Evolutionary conservation across 306 rosid genomes (phyloP).

Genomic region (Pachyrhizus erosus): DNA sequence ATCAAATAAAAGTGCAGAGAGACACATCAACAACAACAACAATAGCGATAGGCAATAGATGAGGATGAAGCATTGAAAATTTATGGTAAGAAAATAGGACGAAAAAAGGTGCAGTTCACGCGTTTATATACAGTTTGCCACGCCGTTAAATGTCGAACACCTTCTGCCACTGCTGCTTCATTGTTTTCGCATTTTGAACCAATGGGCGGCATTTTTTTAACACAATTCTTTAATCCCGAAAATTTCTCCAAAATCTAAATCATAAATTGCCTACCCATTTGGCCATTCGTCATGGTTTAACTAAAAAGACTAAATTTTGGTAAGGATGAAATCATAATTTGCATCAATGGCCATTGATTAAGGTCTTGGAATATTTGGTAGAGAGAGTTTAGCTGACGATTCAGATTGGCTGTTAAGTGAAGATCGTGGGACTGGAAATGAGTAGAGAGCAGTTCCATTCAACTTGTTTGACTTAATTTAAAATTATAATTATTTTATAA

Average conservation of each 20-base stretch:
- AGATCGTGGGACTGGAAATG: too few species aligned
- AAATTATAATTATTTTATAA: too few species aligned
- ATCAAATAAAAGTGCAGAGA: not conserved
- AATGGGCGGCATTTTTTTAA: slow-evolving; percentile 38
- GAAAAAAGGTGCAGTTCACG: slow-evolving; percentile 35
- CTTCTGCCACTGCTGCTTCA: slow-evolving; percentile 13
- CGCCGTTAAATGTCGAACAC: slow-evolving; percentile 46
- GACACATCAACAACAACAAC: not conserved
- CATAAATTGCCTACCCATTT: slow-evolving; percentile 8
- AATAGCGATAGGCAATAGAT: slow-evolving; percentile 14
- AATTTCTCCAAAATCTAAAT: slow-evolving; percentile 22
- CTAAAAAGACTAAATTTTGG: not conserved
- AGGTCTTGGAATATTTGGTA: not conserved
- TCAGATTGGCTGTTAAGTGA: slow-evolving; percentile 34
- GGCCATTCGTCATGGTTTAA: not conserved
- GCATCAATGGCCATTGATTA: slow-evolving; percentile 9
- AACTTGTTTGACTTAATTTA: too few species aligned
- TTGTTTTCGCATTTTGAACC: slow-evolving; percentile 36
- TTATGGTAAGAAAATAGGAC: slow-evolving; percentile 22
- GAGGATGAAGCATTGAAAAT: slow-evolving; percentile 44
- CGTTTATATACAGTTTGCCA: slow-evolving; percentile 57
- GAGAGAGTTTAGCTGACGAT: slow-evolving; percentile 23
- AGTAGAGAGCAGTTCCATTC: too few species aligned
- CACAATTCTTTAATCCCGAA: slow-evolving; percentile 36
- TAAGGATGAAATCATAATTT: too few species aligned